Base-by-base conservation (phyloP, 768 basidiomycete species). In the Mycena floridula region DNA sequence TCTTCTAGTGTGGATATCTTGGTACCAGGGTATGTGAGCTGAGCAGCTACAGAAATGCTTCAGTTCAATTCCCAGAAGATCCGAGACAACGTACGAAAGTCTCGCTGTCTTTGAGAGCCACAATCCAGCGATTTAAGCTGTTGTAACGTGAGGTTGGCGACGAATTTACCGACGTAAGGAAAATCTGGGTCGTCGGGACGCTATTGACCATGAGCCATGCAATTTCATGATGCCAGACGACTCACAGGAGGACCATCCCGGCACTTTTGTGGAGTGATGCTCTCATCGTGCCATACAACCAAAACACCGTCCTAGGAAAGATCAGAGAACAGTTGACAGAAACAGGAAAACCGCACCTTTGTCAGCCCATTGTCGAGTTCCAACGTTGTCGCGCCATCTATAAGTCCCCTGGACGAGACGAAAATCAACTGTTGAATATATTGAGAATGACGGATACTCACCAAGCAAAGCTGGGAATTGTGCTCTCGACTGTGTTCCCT, bases 61-160 rank as follows among this genome's bases (percentile, higher is more conserved):
- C 4, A 37, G 42, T 36, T 26, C 16, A 25, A 6, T 4, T 22
- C 6, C 37, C 25, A 37, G 21, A 40, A n/a, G 41, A 40, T n/a
- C 37, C 11, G 13, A 16, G 24, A 32, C 2, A n/a, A 28, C 23
- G 55, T 62, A 86, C 84, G 81, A 52, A 72, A 84, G 47, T 69
- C 65, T 8, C 59, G 51, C 40, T 77, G 74, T 21, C 86, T 74
- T 52, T 72, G 67, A 9, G 85, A 86, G 30, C 87, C 88, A 52
- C 89, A 91, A 58, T 91, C 86, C 36, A 91, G 60, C 4, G 84
- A 89, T 62, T 82, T 82, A 47, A 91, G 62, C 62, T 90, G 87
- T 6, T 85, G 78, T 32, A 89, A 61, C 0, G 89, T 90, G 32
- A 89, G 71, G 58, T 87, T 82, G n/a, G 78, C 81, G 43, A 89